A percentile compares a stretch with the other conserved stretches of the same genome.
phyloP scores from a whole-genome alignment of 1,284 basidiomycete genomes.

The Tylopilus sp. region DNA sequence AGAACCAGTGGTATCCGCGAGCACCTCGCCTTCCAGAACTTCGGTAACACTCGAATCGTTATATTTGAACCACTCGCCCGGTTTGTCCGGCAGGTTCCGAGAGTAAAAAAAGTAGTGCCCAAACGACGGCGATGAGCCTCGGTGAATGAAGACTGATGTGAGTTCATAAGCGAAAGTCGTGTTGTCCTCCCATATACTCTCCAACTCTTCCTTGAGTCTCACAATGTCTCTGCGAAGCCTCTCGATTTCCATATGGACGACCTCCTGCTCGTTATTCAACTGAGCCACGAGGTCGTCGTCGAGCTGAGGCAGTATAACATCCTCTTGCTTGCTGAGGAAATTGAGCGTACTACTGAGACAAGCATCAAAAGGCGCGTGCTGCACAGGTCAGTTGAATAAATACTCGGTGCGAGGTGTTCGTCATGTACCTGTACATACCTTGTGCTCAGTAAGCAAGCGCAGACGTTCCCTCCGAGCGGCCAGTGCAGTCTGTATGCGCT shows the following conservation, averaged over 20 bases:
- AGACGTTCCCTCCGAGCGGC: conserved; percentile 62
- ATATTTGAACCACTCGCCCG: conserved; percentile 92
- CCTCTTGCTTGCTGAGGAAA: conserved; percentile 51
- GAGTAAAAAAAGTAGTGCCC: conserved; percentile 92
- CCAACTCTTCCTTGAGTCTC: conserved; percentile 66
- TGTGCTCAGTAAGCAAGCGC: conserved; percentile 63
- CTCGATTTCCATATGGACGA: conserved; percentile 60
- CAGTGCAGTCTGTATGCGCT: conserved; percentile 66
- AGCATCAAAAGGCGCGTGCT: conserved; percentile 58
- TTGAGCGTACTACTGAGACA: conserved; percentile 51
- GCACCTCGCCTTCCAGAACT: conserved; percentile 71
- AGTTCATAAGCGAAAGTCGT: conserved; percentile 79
- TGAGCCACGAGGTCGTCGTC: conserved; percentile 51
- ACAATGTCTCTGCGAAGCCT: conserved; percentile 52
- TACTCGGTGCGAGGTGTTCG: neutral
- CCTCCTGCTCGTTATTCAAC: conserved; percentile 50
- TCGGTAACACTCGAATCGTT: conserved; percentile 82
- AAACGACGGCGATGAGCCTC: conserved; percentile 78
- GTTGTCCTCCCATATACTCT: conserved; percentile 74
- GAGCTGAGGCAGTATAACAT: conserved; percentile 42
- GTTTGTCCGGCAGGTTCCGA: conserved; percentile 68
- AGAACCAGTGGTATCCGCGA: conserved; percentile 75
- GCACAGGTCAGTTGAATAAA: neutral
- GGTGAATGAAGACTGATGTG: conserved; percentile 94
- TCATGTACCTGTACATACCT: conserved; percentile 43